phyloP scores from a whole-genome alignment of 106 monocot genomes.

The Dendrobium officinale region DNA sequence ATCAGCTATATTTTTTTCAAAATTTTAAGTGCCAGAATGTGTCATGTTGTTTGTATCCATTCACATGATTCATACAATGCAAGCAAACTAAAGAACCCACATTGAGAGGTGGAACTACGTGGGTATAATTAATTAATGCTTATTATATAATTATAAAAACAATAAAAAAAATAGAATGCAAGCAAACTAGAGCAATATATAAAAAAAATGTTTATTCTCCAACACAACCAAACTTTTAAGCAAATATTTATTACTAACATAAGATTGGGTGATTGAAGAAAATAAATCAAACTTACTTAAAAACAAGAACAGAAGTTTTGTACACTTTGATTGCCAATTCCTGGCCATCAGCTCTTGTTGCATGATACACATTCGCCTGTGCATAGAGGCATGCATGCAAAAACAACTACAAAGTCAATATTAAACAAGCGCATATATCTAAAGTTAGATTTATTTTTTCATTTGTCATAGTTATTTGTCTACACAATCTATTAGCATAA shows the following conservation, averaged over 20 bases:
- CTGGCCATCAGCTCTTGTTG: slow-evolving; percentile 78
- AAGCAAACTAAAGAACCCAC: not conserved
- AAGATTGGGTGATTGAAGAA: not conserved
- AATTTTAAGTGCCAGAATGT: not conserved
- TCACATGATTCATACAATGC: not conserved
- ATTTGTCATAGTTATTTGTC: not conserved
- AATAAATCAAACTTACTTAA: slow-evolving; percentile 55
- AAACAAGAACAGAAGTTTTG: slow-evolving; percentile 99
- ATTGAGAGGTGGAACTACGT: no score
- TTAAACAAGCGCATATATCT: not conserved
- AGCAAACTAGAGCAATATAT: not conserved
- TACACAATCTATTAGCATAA: not conserved
- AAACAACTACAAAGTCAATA: slow-evolving; percentile 9
- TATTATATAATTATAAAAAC: no score
- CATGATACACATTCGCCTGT: slow-evolving; percentile 99
- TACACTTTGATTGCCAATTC: slow-evolving; percentile 97
- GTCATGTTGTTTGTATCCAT: not conserved
- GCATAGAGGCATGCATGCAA: not conserved
- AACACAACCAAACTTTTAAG: not conserved
- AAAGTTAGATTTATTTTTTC: not conserved
- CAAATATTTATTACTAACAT: not conserved
- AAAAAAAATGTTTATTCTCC: not conserved
- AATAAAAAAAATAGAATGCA: not conserved
- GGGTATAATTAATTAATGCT: no score
- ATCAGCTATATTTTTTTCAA: not conserved